Evolutionary conservation across 2,329 filamentous ascomycete genomes (phyloP), one percentile per base, ranked within the genome.

Genomic region (Penicillium expansum): DNA sequence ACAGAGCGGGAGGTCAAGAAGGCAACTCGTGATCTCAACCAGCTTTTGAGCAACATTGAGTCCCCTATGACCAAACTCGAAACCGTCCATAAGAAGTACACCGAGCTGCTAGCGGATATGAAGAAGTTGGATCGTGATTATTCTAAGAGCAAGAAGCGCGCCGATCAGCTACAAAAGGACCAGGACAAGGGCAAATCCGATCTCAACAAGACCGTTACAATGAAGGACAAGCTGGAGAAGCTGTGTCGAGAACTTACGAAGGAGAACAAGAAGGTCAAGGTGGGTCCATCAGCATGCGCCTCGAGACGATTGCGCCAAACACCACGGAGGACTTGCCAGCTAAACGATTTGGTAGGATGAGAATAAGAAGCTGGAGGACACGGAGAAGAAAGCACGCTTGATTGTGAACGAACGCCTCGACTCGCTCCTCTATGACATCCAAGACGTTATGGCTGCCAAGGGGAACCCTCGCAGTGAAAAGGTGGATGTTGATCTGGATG

Each of bases 211-310:
- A 93, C 92, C 22, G 87, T 90, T 20, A 89, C 88, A 1, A 85
- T 97, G 71, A 97, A 96, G 74, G 92, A 97, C 74, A 97, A 97
- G 77, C 80, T 99, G 44, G 94, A 99, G 76, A 99, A 97, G 73
- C 81, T 99, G 32, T 97, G 92, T 68, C 83, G 94, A 55, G 94
- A 99, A 74, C 82, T 99, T 54, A 94, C 95, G 59, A 90, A 93
- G 68, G 94, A 99, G 71, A 99, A 99, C 75, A 97, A 97, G 77
- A 95, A 96, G 77, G 86, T 99, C 63, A 97, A 97, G 88, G 91
- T 94, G 76, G 66, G 79, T 72, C 53, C 42, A 48, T 48, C 30
- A 45, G 6, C 32, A 32, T 49, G 35, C 37, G 33, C 18, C 43
- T 29, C 27, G 41, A 29, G 27, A 39, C 20, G 27, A 29, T 18